These are phyloP conservation scores for Xylariales sp. DNA, from an alignment of 2,329 filamentous ascomycete species.

Conservation along the genomic window DNA sequence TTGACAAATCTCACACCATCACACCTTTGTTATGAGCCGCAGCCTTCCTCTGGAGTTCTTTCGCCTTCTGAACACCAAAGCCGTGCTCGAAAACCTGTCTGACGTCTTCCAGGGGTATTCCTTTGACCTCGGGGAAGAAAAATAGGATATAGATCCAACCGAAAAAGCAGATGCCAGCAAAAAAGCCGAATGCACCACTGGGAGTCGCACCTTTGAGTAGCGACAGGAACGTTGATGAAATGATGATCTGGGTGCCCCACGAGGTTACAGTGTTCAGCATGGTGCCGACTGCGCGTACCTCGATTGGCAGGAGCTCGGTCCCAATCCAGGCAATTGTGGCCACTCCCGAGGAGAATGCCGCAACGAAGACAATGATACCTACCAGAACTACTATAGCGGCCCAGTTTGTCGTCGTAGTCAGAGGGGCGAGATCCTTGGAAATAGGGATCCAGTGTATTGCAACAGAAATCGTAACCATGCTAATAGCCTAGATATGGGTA, in stretches of 20 bases:
- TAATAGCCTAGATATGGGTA: conserved; percentile 53
- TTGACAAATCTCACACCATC: not conserved
- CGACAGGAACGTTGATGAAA: conserved; percentile 59
- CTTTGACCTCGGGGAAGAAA: conserved; percentile 62
- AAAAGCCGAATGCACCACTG: conserved; percentile 61
- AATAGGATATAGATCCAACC: conserved; percentile 59
- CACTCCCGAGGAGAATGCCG: conserved; percentile 56
- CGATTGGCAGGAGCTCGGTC: conserved; percentile 57
- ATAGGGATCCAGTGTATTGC: conserved; percentile 59
- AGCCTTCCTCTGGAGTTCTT: not conserved
- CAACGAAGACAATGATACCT: conserved; percentile 56
- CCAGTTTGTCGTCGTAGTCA: conserved; percentile 49
- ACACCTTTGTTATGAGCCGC: not conserved
- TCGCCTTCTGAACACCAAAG: conserved; percentile 6
- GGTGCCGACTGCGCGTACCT: conserved; percentile 57
- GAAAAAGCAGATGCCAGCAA: conserved; percentile 58
- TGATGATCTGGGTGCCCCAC: conserved; percentile 59
- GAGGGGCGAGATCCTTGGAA: conserved; percentile 49
- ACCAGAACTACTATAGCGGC: conserved; percentile 53
- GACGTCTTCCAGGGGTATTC: conserved; percentile 60
- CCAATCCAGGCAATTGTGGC: conserved; percentile 58
- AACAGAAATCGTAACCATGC: conserved; percentile 52
- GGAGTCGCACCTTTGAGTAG: conserved; percentile 59
- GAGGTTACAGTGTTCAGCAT: conserved; percentile 57
- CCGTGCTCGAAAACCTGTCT: conserved; percentile 19